phyloP scores from a whole-genome alignment of 2,329 filamentous ascomycete species.

The Alternaria sp. region DNA sequence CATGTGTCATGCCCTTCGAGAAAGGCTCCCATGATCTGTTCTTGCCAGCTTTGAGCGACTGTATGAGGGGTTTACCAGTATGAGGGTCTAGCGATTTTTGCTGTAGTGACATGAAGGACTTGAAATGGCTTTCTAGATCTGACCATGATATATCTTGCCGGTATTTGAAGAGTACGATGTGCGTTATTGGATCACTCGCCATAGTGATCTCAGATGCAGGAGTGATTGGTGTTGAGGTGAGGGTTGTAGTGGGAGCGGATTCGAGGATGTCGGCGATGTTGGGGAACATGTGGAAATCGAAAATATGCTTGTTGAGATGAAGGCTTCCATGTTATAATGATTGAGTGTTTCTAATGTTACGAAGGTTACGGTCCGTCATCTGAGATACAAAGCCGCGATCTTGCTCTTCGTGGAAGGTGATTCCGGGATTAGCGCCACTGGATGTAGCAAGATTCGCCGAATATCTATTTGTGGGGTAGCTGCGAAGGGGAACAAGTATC shows the following conservation, averaged over 20 bases:
- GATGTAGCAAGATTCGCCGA: background rate
- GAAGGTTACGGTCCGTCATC: background rate
- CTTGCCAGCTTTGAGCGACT: conserved; percentile 44
- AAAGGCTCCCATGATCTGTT: conserved; percentile 46
- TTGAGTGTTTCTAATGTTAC: background rate
- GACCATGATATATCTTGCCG: conserved; percentile 41
- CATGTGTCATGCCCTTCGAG: conserved; percentile 48
- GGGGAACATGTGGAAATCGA: background rate
- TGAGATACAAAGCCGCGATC: background rate
- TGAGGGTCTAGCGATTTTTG: conserved; percentile 32
- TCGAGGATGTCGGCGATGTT: conserved; percentile 12
- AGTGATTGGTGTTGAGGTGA: background rate
- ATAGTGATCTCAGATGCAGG: conserved; percentile 9
- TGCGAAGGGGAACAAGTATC: background rate
- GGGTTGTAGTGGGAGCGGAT: conserved; percentile 9
- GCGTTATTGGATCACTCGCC: conserved; percentile 32
- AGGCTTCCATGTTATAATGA: background rate
- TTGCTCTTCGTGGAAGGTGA: background rate
- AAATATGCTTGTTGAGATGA: background rate
- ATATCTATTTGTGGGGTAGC: background rate
- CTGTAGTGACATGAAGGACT: conserved; percentile 38
- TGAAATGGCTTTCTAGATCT: conserved; percentile 44
- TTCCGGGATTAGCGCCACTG: background rate
- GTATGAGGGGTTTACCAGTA: conserved; percentile 44
- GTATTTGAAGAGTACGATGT: conserved; percentile 50